Evolutionary conservation across 768 basidiomycete genomes (phyloP).

Genomic region (Mycena filopes): DNA sequence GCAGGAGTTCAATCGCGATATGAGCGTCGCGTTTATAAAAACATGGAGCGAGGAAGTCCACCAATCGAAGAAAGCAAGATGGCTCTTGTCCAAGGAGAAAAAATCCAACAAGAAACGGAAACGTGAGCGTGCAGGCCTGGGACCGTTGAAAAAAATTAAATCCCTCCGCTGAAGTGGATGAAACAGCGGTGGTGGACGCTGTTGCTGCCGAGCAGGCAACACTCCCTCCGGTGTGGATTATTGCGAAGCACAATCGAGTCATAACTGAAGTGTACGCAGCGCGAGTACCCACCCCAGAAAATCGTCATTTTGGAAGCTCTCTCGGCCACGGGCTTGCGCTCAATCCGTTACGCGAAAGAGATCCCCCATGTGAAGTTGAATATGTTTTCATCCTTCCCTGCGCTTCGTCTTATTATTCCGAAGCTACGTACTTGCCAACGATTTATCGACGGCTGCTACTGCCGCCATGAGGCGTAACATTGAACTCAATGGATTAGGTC

Average conservation of each 20-base stretch:
- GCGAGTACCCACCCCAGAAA: conserved; percentile 67
- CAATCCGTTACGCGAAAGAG: conserved; percentile 98
- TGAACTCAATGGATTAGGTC: conserved; percentile 78
- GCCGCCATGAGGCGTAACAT: conserved; percentile 90
- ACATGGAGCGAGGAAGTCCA: conserved; percentile 86
- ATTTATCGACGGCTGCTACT: conserved; percentile 84
- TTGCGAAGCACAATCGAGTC: neutral
- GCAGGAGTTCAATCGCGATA: conserved; percentile 97
- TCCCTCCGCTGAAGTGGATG: conserved; percentile 15
- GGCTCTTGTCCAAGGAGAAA: conserved; percentile 56
- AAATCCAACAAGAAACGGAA: conserved; percentile 39
- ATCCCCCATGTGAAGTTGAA: conserved; percentile 89
- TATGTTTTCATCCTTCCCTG: neutral
- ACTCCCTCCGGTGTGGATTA: conserved; percentile 1
- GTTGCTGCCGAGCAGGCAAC: neutral
- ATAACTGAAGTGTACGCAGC: conserved; percentile 16
- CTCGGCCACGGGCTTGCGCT: conserved; percentile 94
- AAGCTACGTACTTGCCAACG: conserved; percentile 95
- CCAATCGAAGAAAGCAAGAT: conserved; percentile 69
- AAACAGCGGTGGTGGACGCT: neutral
- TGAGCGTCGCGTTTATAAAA: conserved; percentile 90
- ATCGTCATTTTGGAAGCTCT: conserved; percentile 91
- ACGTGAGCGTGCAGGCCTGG: conserved; percentile 30
- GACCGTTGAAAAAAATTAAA: neutral
- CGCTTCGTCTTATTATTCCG: conserved; percentile 26